Evolutionary conservation across 148 eudicot genomes (phyloP).

Genomic region (Fallopia convolvulus): DNA sequence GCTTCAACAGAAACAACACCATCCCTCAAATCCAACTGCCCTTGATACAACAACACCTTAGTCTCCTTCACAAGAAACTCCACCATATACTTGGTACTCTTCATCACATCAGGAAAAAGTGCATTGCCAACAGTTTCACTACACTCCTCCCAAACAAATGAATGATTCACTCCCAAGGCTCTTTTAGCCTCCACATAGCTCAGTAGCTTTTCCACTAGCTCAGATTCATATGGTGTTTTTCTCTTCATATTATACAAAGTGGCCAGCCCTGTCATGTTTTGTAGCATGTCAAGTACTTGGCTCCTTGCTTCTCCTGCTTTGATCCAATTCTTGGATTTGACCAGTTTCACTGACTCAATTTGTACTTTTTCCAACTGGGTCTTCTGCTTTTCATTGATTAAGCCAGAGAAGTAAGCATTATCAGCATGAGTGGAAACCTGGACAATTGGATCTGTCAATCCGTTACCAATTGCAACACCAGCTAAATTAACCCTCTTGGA

Average conservation of each 20-base stretch:
- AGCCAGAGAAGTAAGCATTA: constrained; percentile 49
- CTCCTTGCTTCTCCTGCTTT: constrained; percentile 53
- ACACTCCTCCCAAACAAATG: constrained; percentile 41
- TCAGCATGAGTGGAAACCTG: constrained; percentile 71
- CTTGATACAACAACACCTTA: constrained; percentile 74
- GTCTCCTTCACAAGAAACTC: constrained; percentile 45
- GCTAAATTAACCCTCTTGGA: constrained; percentile 41
- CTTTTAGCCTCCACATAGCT: constrained; percentile 33
- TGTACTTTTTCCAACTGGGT: constrained; percentile 41
- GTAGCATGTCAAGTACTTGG: constrained; percentile 22
- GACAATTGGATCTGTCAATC: constrained; percentile 57
- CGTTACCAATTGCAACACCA: constrained; percentile 81
- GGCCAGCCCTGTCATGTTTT: constrained; percentile 70
- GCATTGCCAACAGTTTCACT: constrained; percentile 35
- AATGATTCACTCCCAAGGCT: constrained; percentile 41
- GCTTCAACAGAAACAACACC: constrained; percentile 76
- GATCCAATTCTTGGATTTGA: constrained; percentile 33
- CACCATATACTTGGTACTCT: constrained; percentile 70
- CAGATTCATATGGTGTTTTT: constrained; percentile 36
- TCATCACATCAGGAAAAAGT: constrained; percentile 75
- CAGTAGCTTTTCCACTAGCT: constrained; percentile 37
- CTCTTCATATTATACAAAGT: constrained; percentile 65
- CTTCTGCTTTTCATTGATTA: constrained; percentile 55
- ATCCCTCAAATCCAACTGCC: constrained; percentile 62
- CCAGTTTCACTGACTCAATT: constrained; percentile 24